Conservation (phyloP, 805 yeast species). For the Wilhelminamyces savonicus region DNA sequence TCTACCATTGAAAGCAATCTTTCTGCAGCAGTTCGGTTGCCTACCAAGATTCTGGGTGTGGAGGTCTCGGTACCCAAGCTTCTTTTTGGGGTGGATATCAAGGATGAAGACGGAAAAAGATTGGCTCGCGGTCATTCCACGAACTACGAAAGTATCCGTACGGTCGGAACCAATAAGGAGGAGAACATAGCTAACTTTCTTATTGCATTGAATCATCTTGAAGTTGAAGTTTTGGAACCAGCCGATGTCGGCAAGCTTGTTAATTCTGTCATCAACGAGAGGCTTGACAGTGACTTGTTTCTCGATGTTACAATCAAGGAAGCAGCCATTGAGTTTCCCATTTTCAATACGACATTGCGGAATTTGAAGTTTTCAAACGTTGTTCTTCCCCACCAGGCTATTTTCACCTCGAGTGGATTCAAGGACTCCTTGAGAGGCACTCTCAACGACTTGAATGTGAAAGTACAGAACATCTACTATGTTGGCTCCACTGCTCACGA, state of each 20-base stretch:
- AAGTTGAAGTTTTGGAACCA: slow-evolving; percentile 7
- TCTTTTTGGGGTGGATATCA: no score
- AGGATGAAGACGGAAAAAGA: slow-evolving; percentile 1
- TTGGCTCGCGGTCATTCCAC: slow-evolving; percentile 6
- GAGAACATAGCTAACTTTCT: slow-evolving; percentile 1
- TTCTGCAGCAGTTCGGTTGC: no score
- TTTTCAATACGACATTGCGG: not conserved
- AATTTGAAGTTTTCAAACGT: no score
- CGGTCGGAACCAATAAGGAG: not conserved
- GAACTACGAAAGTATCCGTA: slow-evolving; percentile 2
- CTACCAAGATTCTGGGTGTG: no score
- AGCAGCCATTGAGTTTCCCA: no score
- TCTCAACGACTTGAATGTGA: not conserved
- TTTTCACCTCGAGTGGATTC: not conserved
- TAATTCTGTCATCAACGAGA: slow-evolving; percentile 6
- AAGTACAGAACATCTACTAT: slow-evolving; percentile 9
- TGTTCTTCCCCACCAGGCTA: no score
- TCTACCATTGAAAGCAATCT: no score
- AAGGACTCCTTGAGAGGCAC: no score
- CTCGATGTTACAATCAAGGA: no score
- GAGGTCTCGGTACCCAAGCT: no score
- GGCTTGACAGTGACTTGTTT: no score
- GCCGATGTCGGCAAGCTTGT: slow-evolving; percentile 8
- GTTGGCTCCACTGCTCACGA: slow-evolving; percentile 17
- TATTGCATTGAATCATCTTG: slow-evolving; percentile 3